A percentile compares a stretch with the other conserved stretches of the same genome.
These are phyloP conservation scores for Kuraishia ogatae DNA, from an alignment of 805 yeast species.

Conservation along the genomic window DNA sequence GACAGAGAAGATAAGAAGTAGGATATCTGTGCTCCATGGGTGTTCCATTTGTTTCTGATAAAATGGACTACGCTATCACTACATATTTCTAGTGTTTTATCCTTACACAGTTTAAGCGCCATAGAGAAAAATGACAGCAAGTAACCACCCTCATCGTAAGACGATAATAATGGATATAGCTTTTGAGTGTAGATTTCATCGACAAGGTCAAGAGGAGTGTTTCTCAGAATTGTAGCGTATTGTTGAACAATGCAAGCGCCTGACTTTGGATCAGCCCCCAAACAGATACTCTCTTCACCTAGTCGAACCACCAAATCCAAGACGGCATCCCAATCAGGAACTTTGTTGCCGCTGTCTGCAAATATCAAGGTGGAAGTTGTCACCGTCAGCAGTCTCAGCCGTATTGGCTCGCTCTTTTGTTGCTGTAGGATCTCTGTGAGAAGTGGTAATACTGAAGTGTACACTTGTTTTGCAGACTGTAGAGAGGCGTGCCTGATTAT, in stretches of 20 bases:
- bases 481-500: neutral
- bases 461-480: neutral
- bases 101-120: slow-evolving; percentile 30
- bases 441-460: neutral
- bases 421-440: slow-evolving; percentile 31
- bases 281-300: neutral
- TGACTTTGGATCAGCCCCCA: neutral
- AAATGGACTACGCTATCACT: slow-evolving; percentile 37
- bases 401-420: slow-evolving; percentile 25
- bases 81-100: slow-evolving; percentile 38
- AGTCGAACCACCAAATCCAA: neutral
- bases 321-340: slow-evolving; percentile 38
- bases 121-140: slow-evolving; percentile 41
- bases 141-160: slow-evolving; percentile 20
- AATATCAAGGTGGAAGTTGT: slow-evolving; percentile 42
- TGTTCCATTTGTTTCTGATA: slow-evolving; percentile 33
- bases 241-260: neutral
- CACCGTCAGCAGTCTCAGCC: slow-evolving; percentile 25
- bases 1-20: slow-evolving; percentile 21
- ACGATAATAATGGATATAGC: neutral
- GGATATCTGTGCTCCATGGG: slow-evolving; percentile 26
- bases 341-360: slow-evolving; percentile 64
- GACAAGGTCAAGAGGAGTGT: neutral
- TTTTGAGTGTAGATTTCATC: neutral
- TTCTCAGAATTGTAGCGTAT: neutral